phyloP scores from a whole-genome alignment of 176 grass and related monocot genomes.

The Eremochloa ophiuroides region DNA sequence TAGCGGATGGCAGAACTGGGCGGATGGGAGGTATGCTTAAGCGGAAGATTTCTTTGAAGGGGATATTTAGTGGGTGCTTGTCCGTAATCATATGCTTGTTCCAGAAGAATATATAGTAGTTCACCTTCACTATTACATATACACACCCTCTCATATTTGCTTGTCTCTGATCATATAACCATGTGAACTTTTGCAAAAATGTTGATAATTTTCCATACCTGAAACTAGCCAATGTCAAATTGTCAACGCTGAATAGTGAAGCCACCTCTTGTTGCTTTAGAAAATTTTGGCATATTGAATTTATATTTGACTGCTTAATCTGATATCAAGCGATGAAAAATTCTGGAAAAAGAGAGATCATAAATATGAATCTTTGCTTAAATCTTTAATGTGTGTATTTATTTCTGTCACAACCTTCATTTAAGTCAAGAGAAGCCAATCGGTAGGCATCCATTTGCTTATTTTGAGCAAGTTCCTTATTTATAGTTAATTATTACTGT shows the following conservation, averaged over 20 bases:
- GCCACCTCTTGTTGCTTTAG: not conserved
- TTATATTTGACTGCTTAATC: slow-evolving; percentile 1
- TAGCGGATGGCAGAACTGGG: not conserved
- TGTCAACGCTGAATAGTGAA: not conserved
- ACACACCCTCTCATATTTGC: not conserved
- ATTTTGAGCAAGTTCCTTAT: not conserved
- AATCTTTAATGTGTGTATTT: not conserved
- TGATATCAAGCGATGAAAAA: not conserved
- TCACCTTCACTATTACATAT: not conserved
- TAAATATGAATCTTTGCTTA: not conserved
- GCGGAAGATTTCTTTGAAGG: not conserved
- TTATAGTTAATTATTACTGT: not conserved
- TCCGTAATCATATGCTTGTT: not conserved
- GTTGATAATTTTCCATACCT: not conserved
- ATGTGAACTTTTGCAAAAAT: not conserved
- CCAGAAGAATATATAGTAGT: not conserved
- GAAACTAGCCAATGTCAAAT: not conserved
- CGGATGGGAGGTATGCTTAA: not conserved
- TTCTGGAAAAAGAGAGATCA: not conserved
- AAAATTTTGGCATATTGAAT: slow-evolving; percentile 4
- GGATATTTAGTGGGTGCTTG: slow-evolving; percentile 8
- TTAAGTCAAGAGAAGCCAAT: not conserved
- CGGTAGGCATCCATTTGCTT: not conserved
- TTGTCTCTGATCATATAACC: not conserved
- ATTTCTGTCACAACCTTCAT: not conserved